These are phyloP conservation scores for Epichloe gansuensis DNA, from an alignment of 2,329 filamentous ascomycete genomes.

Conservation along the genomic window DNA sequence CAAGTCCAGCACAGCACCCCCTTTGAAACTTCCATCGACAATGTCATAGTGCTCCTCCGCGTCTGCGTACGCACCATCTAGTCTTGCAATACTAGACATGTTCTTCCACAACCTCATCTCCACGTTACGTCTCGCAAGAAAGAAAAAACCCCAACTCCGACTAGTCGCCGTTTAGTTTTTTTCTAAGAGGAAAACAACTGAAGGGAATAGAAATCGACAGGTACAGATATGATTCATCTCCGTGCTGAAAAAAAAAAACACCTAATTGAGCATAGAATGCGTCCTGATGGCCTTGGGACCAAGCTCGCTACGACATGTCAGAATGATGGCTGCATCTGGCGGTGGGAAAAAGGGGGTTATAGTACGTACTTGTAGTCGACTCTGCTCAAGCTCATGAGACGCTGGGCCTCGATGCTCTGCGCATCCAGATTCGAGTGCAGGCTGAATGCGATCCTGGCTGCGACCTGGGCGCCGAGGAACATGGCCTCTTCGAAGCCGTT, in stretches of 20 bases:
- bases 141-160: background rate
- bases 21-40: no score
- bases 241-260: no score
- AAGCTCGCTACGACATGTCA: constrained; percentile 28
- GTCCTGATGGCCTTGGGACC: constrained; percentile 42
- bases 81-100: no score
- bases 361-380: constrained; percentile 48
- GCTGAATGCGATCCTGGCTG: constrained; percentile 51
- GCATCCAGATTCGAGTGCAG: constrained; percentile 44
- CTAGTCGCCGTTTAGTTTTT: background rate
- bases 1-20: background rate
- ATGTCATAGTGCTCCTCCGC: no score
- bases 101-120: no score
- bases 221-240: no score
- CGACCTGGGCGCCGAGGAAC: constrained; percentile 81
- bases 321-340: no score
- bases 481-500: constrained; percentile 66
- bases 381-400: constrained; percentile 43
- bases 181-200: background rate
- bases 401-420: constrained; percentile 37
- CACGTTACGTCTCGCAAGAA: no score
- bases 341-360: background rate
- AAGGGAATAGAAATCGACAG: no score
- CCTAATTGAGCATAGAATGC: constrained; percentile 39
- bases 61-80: no score